Evolutionary conservation across 2,329 filamentous ascomycete genomes (phyloP), one percentile per base, ranked within the genome.

Genomic region (Didymella glomerata): DNA sequence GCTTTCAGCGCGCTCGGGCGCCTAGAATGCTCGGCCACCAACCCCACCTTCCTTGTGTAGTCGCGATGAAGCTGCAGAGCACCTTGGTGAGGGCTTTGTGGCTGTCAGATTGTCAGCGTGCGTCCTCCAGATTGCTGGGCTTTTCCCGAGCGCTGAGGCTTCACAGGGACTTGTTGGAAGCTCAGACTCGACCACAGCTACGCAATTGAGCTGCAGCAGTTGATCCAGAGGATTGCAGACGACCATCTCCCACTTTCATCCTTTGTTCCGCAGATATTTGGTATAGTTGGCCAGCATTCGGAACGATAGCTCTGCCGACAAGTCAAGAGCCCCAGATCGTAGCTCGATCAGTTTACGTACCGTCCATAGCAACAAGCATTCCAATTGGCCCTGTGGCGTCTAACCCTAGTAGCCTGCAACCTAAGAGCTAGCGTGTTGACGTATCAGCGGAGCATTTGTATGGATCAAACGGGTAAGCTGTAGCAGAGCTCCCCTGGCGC

Each of bases 261-360:
- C 61, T 52, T 54, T 61, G 20, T 59, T 24, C 50, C 46, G 55
- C 48, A 52, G 3, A 24, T 9, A 30, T 49, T 49, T 52, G 44
- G 55, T 40, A 55, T 46, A 42, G 46, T 68, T 60, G 58, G 65
- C 63, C 65, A 50, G 55, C 63, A 52, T 57, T 61, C 56, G 59
- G 60, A 57, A 67, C 53, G 47, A 51, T 25, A 64, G 58, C 55
- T 41, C 38, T 52, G 58, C 46, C 49, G 58, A 59, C 57, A 41
- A 54, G 47, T 45, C 51, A 27, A 34, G 42, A 61, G 57, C 48
- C 53, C 62, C 53, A 62, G 60, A 20, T 36, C 47, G 49, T 40
- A 54, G 45, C 46, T 46, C 32, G 30, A 50, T 58, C 48, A 40
- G 57, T 62, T 68, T 69, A 69, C 67, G 65, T 69, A 68, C 52